A percentile compares a stretch with the other conserved stretches of the same genome.
These are phyloP conservation scores for Blastobotrys indianensis DNA, from an alignment of 1,139 yeast species.

Conservation along the genomic window DNA sequence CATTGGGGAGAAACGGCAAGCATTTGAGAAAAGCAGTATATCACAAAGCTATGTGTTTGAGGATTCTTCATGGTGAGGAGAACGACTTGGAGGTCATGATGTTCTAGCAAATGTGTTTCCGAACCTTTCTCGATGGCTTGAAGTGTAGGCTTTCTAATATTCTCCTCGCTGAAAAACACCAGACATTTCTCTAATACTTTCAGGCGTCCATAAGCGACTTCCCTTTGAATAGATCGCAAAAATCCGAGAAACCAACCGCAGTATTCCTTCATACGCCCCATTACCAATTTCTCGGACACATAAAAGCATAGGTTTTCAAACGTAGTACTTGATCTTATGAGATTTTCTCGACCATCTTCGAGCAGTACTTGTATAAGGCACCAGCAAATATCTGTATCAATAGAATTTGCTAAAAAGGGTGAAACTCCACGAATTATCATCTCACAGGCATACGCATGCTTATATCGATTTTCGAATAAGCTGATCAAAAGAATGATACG, in stretches of 20 bases:
- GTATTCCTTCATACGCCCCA: background rate
- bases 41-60: too few relatives aligned
- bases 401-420: conserved; percentile 7
- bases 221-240: background rate
- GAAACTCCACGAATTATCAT: conserved; percentile 13
- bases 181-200: background rate
- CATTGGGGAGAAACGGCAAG: too few relatives aligned
- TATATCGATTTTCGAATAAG: background rate
- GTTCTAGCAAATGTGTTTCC: too few relatives aligned
- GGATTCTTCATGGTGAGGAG: too few relatives aligned
- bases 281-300: too few relatives aligned
- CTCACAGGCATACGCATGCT: conserved; percentile 14
- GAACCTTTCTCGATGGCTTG: too few relatives aligned
- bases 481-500: conserved; percentile 12
- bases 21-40: too few relatives aligned
- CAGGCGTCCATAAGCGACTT: background rate
- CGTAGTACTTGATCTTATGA: background rate
- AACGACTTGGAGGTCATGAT: too few relatives aligned
- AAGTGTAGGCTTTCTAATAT: too few relatives aligned
- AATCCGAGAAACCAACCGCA: background rate
- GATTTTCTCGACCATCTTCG: conserved; percentile 3
- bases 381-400: conserved; percentile 9
- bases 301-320: background rate
- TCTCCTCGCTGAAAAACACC: too few relatives aligned
- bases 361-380: conserved; percentile 7